Conservation (phyloP, 768 basidiomycete species). For the Xanthoconium purpureum region DNA sequence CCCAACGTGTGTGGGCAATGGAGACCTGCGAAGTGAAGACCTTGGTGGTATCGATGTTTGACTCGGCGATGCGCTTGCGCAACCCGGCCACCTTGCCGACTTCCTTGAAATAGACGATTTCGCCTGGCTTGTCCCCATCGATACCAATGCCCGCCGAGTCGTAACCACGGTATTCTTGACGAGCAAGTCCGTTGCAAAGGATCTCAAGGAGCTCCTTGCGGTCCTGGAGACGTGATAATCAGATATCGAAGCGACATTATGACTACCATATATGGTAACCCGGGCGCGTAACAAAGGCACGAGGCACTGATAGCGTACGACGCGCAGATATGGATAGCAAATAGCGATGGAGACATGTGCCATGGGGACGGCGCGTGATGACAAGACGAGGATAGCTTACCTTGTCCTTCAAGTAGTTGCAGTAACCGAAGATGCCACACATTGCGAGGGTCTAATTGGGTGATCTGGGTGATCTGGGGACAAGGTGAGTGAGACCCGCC, state of each 20-base stretch:
- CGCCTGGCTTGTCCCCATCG: conserved; percentile 83
- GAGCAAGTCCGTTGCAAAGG: conserved; percentile 84
- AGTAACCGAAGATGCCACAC: conserved; percentile 98
- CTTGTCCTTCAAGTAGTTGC: conserved; percentile 93
- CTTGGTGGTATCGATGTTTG: conserved; percentile 71
- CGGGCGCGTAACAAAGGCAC: not conserved
- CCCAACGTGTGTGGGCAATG: conserved; percentile 99
- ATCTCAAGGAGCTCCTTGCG: conserved; percentile 91
- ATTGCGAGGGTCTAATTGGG: conserved; percentile 37
- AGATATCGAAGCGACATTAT: conserved; percentile 10
- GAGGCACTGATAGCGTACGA: not conserved
- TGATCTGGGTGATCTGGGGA: conserved; percentile 1
- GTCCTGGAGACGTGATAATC: conserved; percentile 45
- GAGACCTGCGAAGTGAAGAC: conserved; percentile 83
- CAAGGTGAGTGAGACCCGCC: not conserved
- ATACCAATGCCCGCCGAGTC: conserved; percentile 90
- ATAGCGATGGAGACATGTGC: not conserved
- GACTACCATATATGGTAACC: conserved; percentile 23
- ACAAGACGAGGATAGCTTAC: conserved; percentile 39
- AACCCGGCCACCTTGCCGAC: conserved; percentile 96
- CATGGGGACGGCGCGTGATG: not conserved
- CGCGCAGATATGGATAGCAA: conserved; percentile 9
- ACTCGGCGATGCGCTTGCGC: conserved; percentile 80
- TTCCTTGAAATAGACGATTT: conserved; percentile 88
- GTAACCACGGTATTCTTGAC: conserved; percentile 98